These are phyloP conservation scores for Pleurotus ostreatus DNA, from an alignment of 768 basidiomycete species.

Conservation along the genomic window DNA sequence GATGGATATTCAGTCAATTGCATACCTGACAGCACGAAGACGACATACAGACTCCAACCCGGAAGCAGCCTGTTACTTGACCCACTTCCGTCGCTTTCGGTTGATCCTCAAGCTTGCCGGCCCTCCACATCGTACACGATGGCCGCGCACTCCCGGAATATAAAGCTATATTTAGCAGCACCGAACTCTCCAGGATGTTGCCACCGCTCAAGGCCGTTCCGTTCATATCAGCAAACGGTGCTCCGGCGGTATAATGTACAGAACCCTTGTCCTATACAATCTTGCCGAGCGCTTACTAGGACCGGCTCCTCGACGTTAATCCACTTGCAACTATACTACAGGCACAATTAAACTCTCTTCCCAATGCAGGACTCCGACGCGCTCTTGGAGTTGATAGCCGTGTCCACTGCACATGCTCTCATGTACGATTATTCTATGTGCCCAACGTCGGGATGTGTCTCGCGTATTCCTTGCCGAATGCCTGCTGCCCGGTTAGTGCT, in stretches of 20 bases:
- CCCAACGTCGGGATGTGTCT: neutral
- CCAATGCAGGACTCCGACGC: too few relatives aligned
- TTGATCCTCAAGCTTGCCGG: neutral
- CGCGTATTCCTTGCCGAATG: neutral
- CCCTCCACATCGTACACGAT: neutral
- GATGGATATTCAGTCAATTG: too few relatives aligned
- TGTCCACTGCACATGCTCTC: neutral
- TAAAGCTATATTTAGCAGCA: neutral
- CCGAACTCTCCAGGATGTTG: neutral
- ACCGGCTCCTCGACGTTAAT: neutral
- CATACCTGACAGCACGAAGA: too few relatives aligned
- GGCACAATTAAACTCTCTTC: too few relatives aligned
- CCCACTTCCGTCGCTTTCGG: constrained; percentile 6
- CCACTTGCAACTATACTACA: neutral
- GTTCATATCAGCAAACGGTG: neutral
- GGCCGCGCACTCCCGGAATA: neutral
- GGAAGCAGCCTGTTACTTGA: neutral
- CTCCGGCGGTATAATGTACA: neutral
- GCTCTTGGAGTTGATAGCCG: neutral
- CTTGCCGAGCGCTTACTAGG: neutral
- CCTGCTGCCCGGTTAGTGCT: neutral
- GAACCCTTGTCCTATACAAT: neutral
- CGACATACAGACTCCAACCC: too few relatives aligned
- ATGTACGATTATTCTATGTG: neutral
- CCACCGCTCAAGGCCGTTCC: neutral